Base-by-base conservation (phyloP, 139 green algal species). In the Chlamydomonas incerta region DNA sequence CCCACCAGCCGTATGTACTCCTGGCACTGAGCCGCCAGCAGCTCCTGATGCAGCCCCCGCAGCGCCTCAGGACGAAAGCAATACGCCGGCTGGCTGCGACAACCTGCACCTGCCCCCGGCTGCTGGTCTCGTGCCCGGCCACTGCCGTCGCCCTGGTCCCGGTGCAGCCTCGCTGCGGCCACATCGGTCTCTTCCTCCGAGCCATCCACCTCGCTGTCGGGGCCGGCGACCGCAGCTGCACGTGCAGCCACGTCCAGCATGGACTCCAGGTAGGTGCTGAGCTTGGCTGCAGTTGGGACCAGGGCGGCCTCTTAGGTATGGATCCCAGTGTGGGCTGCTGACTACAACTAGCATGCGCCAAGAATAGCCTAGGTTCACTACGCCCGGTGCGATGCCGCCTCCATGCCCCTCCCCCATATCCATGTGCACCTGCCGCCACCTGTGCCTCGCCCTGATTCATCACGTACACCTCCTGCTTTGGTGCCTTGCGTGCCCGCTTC, bases 1-100 rank as follows among this genome's bases (percentile, higher is more conserved):
- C 66, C 66, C 80, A 77, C 41, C 34, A 77, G 52, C n/a, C 29
- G 47, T 67, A 85, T 31, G 50, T 77, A 77, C 26, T 31, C 80
- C 10, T 63, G 35, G 47, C 0, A 0, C 50, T 69, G 33, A 23
- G 50, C 80, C 23, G 50, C 41, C 47, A 76, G 50, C 33, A 85
- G 50, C 66, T 69, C 46, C 17, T 37, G 37, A 26, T 85, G 80
- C 33, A 76, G 50, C 23, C 35, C 33, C 3, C 37, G 41, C 55
- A 86, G 35, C 26, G 35, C 55, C 1, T 46, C 66, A 4, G 57
- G 47, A 21, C 68, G n/a, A 29, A 83, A 74, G 13, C 63, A 29
- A 4, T 29, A 47, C 33, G 31, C 2, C 33, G 15, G 55, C 18
- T 5, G 21, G 74, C 55, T 37, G 31, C 50, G 14, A 18, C 47